phyloP scores from a whole-genome alignment of 768 basidiomycete genomes.

The Chalciporus sphaerocephalus region DNA sequence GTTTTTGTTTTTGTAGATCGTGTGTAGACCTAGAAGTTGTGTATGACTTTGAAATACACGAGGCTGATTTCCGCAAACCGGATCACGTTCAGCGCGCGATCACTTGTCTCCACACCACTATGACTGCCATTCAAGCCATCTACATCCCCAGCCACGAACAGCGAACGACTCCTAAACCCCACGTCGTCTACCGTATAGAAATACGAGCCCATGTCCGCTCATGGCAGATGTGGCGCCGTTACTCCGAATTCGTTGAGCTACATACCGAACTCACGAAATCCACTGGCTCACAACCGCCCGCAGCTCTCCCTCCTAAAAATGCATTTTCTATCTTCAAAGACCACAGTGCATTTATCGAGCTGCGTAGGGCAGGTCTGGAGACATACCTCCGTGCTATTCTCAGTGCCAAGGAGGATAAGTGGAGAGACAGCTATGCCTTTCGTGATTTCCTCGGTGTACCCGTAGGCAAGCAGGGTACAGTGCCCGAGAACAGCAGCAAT shows the following conservation, averaged over 20 bases:
- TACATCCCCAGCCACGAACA: conserved; percentile 67
- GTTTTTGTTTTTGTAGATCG: conserved; percentile 13
- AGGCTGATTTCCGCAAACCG: background rate
- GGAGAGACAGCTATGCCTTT: conserved; percentile 77
- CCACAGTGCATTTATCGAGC: conserved; percentile 65
- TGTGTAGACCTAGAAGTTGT: conserved; percentile 10
- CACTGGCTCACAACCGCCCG: conserved; percentile 78
- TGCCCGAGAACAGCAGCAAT: conserved; percentile 25
- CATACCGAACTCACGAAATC: conserved; percentile 76
- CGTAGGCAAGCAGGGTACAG: conserved; percentile 46
- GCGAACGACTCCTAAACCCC: conserved; percentile 65
- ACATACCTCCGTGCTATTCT: conserved; percentile 83
- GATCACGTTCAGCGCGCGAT: background rate
- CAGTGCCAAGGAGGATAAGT: conserved; percentile 72
- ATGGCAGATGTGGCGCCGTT: conserved; percentile 92
- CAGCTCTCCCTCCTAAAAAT: conserved; percentile 81
- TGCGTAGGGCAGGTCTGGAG: conserved; percentile 75
- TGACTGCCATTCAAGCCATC: conserved; percentile 77
- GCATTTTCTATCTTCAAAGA: conserved; percentile 53
- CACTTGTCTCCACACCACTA: conserved; percentile 23
- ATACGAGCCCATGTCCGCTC: conserved; percentile 85
- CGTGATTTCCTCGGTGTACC: conserved; percentile 86
- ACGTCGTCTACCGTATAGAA: conserved; percentile 77
- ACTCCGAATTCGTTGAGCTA: conserved; percentile 90
- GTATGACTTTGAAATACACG: background rate